Evolutionary conservation across 164 flowering plant species (phyloP).

Genomic region (Piper betle): DNA sequence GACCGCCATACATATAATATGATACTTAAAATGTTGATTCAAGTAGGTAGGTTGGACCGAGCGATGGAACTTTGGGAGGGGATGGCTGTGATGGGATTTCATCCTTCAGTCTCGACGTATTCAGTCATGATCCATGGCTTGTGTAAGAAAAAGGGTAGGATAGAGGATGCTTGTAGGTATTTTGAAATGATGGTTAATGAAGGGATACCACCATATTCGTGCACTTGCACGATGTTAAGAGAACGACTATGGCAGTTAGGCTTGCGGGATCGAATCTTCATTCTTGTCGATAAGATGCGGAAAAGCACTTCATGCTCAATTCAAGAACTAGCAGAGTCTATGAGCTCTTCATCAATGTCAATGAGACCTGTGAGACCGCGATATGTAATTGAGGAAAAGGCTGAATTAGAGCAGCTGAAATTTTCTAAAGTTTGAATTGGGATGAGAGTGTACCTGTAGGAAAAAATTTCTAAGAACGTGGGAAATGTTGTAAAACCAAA

Average conservation of each 20-base stretch:
- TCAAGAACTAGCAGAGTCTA: slow-evolving; percentile 38
- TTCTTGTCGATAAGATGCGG: slow-evolving; percentile 63
- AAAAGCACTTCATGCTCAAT: slow-evolving; percentile 56
- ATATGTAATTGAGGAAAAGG: background rate
- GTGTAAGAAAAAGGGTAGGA: slow-evolving; percentile 60
- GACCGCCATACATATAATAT: slow-evolving; percentile 77
- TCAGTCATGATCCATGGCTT: slow-evolving; percentile 85
- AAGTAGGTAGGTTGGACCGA: slow-evolving; percentile 65
- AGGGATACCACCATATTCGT: slow-evolving; percentile 73
- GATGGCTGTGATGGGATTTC: slow-evolving; percentile 53
- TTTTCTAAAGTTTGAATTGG: too few species aligned
- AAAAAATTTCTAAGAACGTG: too few species aligned
- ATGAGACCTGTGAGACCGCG: background rate
- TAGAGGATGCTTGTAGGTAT: slow-evolving; percentile 72
- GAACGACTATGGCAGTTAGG: slow-evolving; percentile 42
- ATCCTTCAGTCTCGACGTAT: slow-evolving; percentile 71
- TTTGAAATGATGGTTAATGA: slow-evolving; percentile 94
- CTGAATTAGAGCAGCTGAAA: background rate
- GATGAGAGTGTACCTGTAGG: too few species aligned
- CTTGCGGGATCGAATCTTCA: slow-evolving; percentile 24
- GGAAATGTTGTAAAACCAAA: too few species aligned
- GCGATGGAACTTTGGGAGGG: slow-evolving; percentile 52
- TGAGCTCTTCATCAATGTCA: slow-evolving; percentile 16
- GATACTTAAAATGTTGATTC: slow-evolving; percentile 66
- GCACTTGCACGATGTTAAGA: slow-evolving; percentile 60